Base-by-base conservation (phyloP, 805 yeast genomes). In the Schwanniomyces polymorphus region DNA sequence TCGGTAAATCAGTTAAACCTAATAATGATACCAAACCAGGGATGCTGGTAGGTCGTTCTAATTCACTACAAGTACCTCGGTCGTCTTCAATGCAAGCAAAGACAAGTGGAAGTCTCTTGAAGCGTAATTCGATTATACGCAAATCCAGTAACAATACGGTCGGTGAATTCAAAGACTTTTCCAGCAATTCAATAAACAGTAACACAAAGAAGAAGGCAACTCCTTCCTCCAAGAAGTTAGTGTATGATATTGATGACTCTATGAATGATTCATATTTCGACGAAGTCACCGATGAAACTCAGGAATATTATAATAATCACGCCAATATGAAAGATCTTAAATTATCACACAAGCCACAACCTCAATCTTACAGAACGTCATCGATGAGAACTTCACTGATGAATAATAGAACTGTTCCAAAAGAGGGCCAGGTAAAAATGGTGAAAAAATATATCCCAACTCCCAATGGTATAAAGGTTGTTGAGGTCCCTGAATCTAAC, bases 361-460 rank as follows among this genome's bases (percentile, higher is more conserved):
- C 49, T 17, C 52, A 50, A 6, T 21, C 49, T 9, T 43, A 46
- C 11, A 34, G 46, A 12, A 27, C 35, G 12, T 44, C 47, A 17
- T 25, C 38, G 11, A n/a, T 17, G 17, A 25, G 27, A 7, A 12
- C 21, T 6, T 7, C 14, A 14, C n/a, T 16, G 18, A 26, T 40
- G 1, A 29, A 29, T 17, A 28, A 23, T 38, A 31, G 34, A 12
- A 18, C 38, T n/a, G 27, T 10, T n/a, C 7, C 17, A 9, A 17
- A 21, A n/a, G 25, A 12, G 10, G 21, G 27, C 44, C 16, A 46
- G 14, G 64, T 58, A 11, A 78, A 70, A 45, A 84, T 79, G 67
- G 78, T 85, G 8, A 85, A 83, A 53, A 84, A 81, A 52, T 86
- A 86, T 66, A 75, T 86, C 40, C 92, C 94, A 2, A 84, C 90